A percentile compares a stretch with the other conserved stretches of the same genome.
Evolutionary conservation across 129 eudicot species (phyloP).

Genomic region (Sambucus nigra): DNA sequence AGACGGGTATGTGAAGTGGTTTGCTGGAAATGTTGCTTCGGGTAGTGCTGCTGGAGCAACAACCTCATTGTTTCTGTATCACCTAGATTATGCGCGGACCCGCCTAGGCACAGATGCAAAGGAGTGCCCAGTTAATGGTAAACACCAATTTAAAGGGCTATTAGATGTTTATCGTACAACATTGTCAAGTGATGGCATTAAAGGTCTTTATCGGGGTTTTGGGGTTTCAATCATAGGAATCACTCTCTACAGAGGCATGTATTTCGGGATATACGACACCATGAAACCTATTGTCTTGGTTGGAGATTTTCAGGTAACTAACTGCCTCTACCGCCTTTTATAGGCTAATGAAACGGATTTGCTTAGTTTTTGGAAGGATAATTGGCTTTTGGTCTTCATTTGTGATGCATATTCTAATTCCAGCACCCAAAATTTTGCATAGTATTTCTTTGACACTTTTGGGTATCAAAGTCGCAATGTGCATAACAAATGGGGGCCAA

Average conservation of each 20-base stretch:
- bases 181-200: slow-evolving; percentile 65
- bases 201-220: slow-evolving; percentile 87
- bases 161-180: slow-evolving; percentile 76
- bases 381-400: too few species aligned
- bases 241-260: slow-evolving; percentile 96
- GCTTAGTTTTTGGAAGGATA: too few species aligned
- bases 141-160: slow-evolving; percentile 70
- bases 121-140: slow-evolving; percentile 26
- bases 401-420: too few species aligned
- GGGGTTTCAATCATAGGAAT: slow-evolving; percentile 86
- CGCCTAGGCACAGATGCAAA: slow-evolving; percentile 74
- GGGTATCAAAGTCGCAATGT: too few species aligned
- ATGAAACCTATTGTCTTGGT: slow-evolving; percentile 79
- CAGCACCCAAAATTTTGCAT: too few species aligned
- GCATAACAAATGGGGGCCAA: too few species aligned
- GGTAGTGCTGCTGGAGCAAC: slow-evolving; percentile 99
- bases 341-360: too few species aligned
- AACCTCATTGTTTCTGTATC: slow-evolving; percentile 82
- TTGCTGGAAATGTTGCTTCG: slow-evolving; percentile 94
- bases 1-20: slow-evolving; percentile 89
- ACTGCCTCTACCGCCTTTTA: too few species aligned
- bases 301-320: slow-evolving; percentile 69
- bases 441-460: too few species aligned
- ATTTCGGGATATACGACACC: slow-evolving; percentile 89
- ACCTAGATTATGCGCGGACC: slow-evolving; percentile 86